These are phyloP conservation scores for Pharus latifolius DNA, from an alignment of 176 grass and related monocot genomes.

Conservation along the genomic window DNA sequence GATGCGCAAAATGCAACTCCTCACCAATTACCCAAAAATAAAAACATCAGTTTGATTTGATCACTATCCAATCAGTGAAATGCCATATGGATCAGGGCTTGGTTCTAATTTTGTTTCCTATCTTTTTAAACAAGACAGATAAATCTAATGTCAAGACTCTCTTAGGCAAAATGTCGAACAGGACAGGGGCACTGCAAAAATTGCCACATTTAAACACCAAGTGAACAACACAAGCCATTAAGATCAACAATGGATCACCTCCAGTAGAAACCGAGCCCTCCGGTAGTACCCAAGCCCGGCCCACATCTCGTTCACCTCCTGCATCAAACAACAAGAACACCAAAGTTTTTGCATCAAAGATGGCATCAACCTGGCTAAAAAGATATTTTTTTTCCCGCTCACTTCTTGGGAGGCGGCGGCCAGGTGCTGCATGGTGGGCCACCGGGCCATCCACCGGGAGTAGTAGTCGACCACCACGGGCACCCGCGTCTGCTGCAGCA, in stretches of 20 bases:
- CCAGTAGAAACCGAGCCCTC: conserved; percentile 89
- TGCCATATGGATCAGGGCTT: background rate
- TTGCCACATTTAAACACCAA: background rate
- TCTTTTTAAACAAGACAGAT: background rate
- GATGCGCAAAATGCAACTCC: background rate
- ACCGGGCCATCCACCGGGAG: conserved; percentile 78
- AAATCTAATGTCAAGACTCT: background rate
- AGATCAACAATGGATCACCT: conserved; percentile 26
- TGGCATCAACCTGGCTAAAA: background rate
- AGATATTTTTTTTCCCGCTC: background rate
- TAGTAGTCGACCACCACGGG: conserved; percentile 73
- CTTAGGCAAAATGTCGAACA: conserved; percentile 17
- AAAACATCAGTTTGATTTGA: background rate
- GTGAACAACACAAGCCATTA: no score
- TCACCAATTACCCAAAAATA: background rate
- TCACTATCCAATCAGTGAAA: background rate
- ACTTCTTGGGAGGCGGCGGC: conserved; percentile 90
- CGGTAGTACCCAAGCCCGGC: conserved; percentile 91
- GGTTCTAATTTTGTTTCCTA: background rate
- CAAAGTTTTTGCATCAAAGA: background rate
- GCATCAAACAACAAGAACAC: conserved; percentile 12
- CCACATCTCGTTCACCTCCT: conserved; percentile 99
- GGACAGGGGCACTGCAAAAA: background rate
- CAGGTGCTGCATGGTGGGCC: conserved; percentile 72
- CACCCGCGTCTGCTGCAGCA: conserved; percentile 98